Percentiles rank a stretch among this genome's conserved stretches.
phyloP scores from a whole-genome alignment of 208 protist species.

The Crithidia thermophila region DNA sequence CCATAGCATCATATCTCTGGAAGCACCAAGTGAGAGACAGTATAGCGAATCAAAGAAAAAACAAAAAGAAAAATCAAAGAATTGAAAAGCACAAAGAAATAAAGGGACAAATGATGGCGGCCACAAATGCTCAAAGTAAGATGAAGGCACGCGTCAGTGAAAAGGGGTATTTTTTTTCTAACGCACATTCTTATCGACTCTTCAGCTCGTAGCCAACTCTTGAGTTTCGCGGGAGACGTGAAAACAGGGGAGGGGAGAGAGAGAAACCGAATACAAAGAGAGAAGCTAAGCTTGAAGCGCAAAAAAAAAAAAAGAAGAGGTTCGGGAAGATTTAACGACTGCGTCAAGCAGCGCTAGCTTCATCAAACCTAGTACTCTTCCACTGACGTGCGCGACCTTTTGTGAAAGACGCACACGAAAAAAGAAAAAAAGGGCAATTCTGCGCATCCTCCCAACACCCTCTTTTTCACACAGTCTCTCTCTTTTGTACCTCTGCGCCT shows the following conservation, averaged over 20 bases:
- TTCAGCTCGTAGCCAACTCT: no score
- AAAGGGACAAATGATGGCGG: slow-evolving; percentile 24
- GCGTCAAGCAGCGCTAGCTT: no score
- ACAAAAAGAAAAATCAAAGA: slow-evolving; percentile 12
- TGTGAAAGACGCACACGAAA: neutral
- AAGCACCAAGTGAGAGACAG: neutral
- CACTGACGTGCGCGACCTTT: no score
- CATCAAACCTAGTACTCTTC: neutral
- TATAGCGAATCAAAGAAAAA: neutral
- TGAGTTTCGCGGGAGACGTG: no score
- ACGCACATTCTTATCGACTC: no score
- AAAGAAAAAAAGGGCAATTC: neutral
- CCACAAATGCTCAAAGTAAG: no score
- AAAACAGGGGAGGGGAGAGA: no score
- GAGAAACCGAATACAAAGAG: slow-evolving; percentile 2
- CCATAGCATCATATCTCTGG: neutral
- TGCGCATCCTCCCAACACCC: no score
- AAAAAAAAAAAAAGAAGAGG: slow-evolving; percentile 13
- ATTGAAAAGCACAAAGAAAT: slow-evolving; percentile 1
- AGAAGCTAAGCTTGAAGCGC: neutral
- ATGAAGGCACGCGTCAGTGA: no score
- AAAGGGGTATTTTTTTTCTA: no score
- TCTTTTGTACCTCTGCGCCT: neutral
- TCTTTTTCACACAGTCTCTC: neutral
- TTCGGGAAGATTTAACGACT: no score